Conservation (phyloP, 2,329 filamentous ascomycete species). For the Grosmannia serpens region DNA sequence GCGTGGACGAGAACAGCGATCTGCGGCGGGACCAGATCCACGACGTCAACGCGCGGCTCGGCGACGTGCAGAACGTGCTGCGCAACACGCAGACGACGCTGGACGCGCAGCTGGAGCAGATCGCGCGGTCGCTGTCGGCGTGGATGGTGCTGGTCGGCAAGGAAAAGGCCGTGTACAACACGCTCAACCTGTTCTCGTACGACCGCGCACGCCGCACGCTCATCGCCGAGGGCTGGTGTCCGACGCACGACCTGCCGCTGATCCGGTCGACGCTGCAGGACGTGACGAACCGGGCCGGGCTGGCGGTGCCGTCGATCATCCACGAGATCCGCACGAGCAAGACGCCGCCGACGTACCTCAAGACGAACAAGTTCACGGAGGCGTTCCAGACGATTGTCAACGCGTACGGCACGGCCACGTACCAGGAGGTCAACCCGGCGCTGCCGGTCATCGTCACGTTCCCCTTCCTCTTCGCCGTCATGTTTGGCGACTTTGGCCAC, state of each 20-base stretch:
- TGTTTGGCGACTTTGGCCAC: constrained; percentile 98
- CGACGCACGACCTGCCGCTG: constrained; percentile 75
- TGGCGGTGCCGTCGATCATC: constrained; percentile 97
- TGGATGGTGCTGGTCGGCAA: constrained; percentile 99
- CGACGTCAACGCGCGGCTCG: constrained; percentile 87
- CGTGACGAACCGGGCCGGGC: constrained; percentile 87
- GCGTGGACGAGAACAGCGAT: constrained; percentile 94
- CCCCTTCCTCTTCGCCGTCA: constrained; percentile 98
- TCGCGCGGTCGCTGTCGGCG: constrained; percentile 80
- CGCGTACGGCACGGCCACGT: constrained; percentile 94
- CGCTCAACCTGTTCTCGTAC: constrained; percentile 92
- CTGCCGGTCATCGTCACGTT: constrained; percentile 94
- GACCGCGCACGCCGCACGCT: constrained; percentile 90
- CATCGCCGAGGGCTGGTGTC: constrained; percentile 96
- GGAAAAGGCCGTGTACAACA: constrained; percentile 95
- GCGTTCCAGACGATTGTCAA: constrained; percentile 99
- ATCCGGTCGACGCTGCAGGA: constrained; percentile 93
- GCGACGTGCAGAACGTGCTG: constrained; percentile 84
- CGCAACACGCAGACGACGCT: constrained; percentile 92
- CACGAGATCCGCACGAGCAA: constrained; percentile 97
- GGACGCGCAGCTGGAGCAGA: constrained; percentile 84
- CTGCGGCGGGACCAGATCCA: constrained; percentile 90
- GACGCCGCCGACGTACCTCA: constrained; percentile 92
- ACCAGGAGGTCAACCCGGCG: constrained; percentile 93
- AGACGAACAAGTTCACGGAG: constrained; percentile 97